phyloP scores from a whole-genome alignment of 192 early-diverging fungal species.

The Coemansia sp. region DNA sequence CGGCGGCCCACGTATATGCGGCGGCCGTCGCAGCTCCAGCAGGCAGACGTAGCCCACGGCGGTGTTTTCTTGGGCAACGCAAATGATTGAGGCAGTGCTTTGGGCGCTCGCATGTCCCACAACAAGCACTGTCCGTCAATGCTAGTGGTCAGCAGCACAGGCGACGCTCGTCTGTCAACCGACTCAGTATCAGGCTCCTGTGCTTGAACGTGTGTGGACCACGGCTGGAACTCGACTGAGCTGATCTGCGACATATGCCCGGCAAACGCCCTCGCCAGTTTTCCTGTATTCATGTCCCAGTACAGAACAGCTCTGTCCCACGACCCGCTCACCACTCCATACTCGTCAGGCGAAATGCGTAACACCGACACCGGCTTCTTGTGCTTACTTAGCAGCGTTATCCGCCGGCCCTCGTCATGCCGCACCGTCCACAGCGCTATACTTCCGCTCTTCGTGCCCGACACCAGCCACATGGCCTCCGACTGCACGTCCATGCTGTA shows the following conservation, averaged over 20 bases:
- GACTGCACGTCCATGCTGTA: slow-evolving; percentile 93
- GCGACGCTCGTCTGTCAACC: slow-evolving; percentile 5
- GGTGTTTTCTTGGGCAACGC: slow-evolving; percentile 62
- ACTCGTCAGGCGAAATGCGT: slow-evolving; percentile 77
- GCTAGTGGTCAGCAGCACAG: slow-evolving; percentile 68
- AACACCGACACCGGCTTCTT: slow-evolving; percentile 81
- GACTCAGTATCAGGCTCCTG: neutral
- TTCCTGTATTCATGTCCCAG: slow-evolving; percentile 85
- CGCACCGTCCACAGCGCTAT: slow-evolving; percentile 86
- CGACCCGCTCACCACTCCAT: slow-evolving; percentile 82
- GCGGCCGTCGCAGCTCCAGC: slow-evolving; percentile 83
- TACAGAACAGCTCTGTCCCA: slow-evolving; percentile 85
- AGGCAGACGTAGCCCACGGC: slow-evolving; percentile 71
- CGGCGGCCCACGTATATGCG: slow-evolving; percentile 83
- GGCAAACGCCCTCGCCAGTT: slow-evolving; percentile 63
- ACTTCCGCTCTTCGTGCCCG: slow-evolving; percentile 74
- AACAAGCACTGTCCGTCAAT: slow-evolving; percentile 71
- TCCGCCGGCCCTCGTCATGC: slow-evolving; percentile 91
- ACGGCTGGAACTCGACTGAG: slow-evolving; percentile 63
- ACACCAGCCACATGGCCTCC: slow-evolving; percentile 80
- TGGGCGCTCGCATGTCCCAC: slow-evolving; percentile 71
- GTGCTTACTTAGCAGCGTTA: slow-evolving; percentile 80
- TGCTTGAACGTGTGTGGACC: neutral
- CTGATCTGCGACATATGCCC: slow-evolving; percentile 85
- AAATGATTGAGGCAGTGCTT: slow-evolving; percentile 55